Base-by-base conservation (phyloP, 129 eudicot genomes). In the Chrysanthemum seticuspe region DNA sequence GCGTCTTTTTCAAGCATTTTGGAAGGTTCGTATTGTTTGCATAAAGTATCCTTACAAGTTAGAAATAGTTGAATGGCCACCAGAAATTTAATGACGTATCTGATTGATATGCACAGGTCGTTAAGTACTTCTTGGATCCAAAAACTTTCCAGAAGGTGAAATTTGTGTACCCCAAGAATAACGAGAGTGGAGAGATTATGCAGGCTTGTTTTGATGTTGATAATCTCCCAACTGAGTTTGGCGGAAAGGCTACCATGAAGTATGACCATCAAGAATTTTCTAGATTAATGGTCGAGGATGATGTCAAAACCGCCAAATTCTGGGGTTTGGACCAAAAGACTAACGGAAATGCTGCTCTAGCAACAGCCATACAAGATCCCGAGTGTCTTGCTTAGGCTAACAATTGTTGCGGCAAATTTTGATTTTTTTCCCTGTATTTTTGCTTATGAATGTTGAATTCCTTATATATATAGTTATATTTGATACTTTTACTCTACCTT, bases 181-280 rank as follows among this genome's bases (percentile, higher is more conserved):
- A 90, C 72, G 97, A 87, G 45, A 91, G 95, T 9, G 97, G 86
- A 66, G 95, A 85, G 29, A 73, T 91, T 19, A 88, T 91, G 97
- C 81, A 74, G 23, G 82, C 89, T 0, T 87, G 84, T 65, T 91
- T 91, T 44, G 95, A 91, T 21, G 72, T 80, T 44, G 97, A 91
- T 75, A 91, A 91, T 82, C 97, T 91, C 15, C 97, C 97, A 1
- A 85, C 77, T 1, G 97, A 91, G 74, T 85, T 91, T 80, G 97
- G 97, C 13, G 97, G 97, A 50, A 87, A 69, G 71, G 86, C 95
- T 11, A 87, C 83, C 8, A 65, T 91, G 86, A 76, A 67, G 18
- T 91, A 91, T 15, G 95, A 91, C 60, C 97, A 87, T 52, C 89
- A 85, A 76, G 97, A 91, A 44, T 91, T 87, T 65, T 85, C 95